Percentiles rank a stretch among this genome's conserved stretches.
Conservation (phyloP, 371 early-diverging fungal species). For the Mucor sp. region DNA sequence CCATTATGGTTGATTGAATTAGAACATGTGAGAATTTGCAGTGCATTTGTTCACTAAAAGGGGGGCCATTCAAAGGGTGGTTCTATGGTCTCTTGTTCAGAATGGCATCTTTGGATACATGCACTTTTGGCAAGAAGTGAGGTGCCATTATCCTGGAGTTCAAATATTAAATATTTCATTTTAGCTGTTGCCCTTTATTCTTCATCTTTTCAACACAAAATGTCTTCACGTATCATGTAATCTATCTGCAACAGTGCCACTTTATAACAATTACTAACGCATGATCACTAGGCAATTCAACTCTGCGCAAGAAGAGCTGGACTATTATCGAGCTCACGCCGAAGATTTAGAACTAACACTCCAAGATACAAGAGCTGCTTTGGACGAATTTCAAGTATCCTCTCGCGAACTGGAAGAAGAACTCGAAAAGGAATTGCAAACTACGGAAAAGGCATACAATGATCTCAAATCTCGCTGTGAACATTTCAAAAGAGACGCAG, state of each 20-base stretch:
- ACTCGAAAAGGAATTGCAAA: constrained; percentile 62
- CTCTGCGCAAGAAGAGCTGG: constrained; percentile 58
- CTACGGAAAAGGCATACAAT: constrained; percentile 60
- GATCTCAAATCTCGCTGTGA: constrained; percentile 66
- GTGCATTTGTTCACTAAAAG: neutral
- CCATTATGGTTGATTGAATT: neutral
- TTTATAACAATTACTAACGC: neutral
- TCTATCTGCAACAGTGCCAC: neutral
- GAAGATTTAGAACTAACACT: constrained; percentile 52
- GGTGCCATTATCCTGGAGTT: neutral
- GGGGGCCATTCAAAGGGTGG: neutral
- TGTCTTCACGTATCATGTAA: constrained; percentile 19
- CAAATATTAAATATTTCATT: neutral
- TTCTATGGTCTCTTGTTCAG: neutral
- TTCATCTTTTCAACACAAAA: neutral
- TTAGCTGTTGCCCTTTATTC: neutral
- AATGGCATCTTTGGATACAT: neutral
- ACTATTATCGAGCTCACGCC: constrained; percentile 55
- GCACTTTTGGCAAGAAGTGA: neutral
- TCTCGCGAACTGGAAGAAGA: constrained; percentile 69
- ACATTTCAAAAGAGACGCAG: constrained; percentile 59
- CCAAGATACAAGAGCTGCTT: constrained; percentile 56
- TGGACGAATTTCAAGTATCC: constrained; percentile 66
- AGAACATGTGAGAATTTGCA: constrained; percentile 1
- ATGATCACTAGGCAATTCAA: constrained; percentile 41